Conservation (phyloP, 2,329 filamentous ascomycete genomes). For the Thelonectria olida region DNA sequence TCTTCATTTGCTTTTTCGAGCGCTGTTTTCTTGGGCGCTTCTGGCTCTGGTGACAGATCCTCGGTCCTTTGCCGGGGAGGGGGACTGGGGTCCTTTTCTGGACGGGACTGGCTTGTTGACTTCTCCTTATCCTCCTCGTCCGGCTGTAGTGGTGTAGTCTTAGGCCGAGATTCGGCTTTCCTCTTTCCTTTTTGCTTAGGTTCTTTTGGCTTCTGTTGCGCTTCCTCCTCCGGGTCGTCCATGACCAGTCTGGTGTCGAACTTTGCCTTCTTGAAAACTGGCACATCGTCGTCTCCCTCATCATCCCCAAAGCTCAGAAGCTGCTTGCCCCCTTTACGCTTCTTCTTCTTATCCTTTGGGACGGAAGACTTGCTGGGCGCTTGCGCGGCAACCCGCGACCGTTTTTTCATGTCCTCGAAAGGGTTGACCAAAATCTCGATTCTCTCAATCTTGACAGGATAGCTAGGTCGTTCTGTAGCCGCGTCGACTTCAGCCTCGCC, state of each 20-base stretch:
- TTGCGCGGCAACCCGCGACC: slow-evolving; percentile 65
- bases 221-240: slow-evolving; percentile 53
- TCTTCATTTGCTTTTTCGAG: slow-evolving; percentile 81
- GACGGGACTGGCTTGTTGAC: slow-evolving; percentile 13
- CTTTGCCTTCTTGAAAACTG: slow-evolving; percentile 77
- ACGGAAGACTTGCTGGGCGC: slow-evolving; percentile 48
- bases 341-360: slow-evolving; percentile 69
- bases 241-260: slow-evolving; percentile 81
- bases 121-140: slow-evolving; percentile 26
- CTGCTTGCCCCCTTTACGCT: slow-evolving; percentile 79
- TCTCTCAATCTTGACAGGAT: slow-evolving; percentile 80
- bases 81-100: slow-evolving; percentile 24
- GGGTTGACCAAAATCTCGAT: slow-evolving; percentile 84
- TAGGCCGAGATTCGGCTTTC: slow-evolving; percentile 33
- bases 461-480: slow-evolving; percentile 83
- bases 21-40: slow-evolving; percentile 55
- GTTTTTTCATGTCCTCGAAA: slow-evolving; percentile 82
- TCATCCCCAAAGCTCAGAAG: slow-evolving; percentile 81
- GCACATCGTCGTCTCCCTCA: slow-evolving; percentile 63
- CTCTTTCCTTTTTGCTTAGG: slow-evolving; percentile 43
- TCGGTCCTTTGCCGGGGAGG: slow-evolving; percentile 21
- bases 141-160: slow-evolving; percentile 25
- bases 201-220: slow-evolving; percentile 36
- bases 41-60: slow-evolving; percentile 38
- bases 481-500: slow-evolving; percentile 85